These are phyloP conservation scores for Penicillium vulpinum DNA, from an alignment of 2,329 filamentous ascomycete genomes.

Conservation along the genomic window DNA sequence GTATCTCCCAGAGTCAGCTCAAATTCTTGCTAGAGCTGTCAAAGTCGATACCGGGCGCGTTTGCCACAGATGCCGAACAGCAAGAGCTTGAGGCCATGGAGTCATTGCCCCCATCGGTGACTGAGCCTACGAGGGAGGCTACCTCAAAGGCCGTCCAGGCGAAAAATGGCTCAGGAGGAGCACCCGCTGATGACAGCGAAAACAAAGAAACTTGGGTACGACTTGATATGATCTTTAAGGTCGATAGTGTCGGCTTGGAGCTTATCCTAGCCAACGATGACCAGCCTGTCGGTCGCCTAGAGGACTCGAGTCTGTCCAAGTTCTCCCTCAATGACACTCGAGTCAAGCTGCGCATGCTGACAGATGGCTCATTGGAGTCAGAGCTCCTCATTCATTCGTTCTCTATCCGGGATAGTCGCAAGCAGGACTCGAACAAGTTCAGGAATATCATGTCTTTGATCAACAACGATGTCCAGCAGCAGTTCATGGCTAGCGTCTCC, in stretches of 20 bases:
- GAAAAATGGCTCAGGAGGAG: constrained; percentile 50
- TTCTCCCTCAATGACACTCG: constrained; percentile 94
- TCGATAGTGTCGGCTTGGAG: constrained; percentile 84
- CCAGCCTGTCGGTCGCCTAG: constrained; percentile 74
- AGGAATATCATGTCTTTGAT: constrained; percentile 96
- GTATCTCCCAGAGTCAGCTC: constrained; percentile 85
- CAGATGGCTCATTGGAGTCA: constrained; percentile 85
- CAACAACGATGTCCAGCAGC: constrained; percentile 87
- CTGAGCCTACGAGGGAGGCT: constrained; percentile 51
- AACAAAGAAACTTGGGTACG: constrained; percentile 76
- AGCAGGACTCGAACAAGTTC: constrained; percentile 88
- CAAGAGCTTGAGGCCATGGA: constrained; percentile 72
- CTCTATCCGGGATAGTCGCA: constrained; percentile 90
- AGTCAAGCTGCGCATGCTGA: constrained; percentile 89
- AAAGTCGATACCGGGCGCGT: constrained; percentile 81
- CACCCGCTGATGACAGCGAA: constrained; percentile 62
- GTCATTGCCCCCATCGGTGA: constrained; percentile 63
- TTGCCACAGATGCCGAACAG: constrained; percentile 71
- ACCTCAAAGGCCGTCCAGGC: constrained; percentile 55
- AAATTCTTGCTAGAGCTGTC: constrained; percentile 87
- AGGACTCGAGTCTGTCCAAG: constrained; percentile 80
- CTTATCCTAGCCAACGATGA: constrained; percentile 75
- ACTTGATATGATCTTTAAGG: constrained; percentile 86
- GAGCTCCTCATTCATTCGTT: constrained; percentile 93
- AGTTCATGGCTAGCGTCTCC: constrained; percentile 96